These are phyloP conservation scores for Graphilbum fragrans DNA, from an alignment of 2,329 filamentous ascomycete genomes.

Conservation along the genomic window DNA sequence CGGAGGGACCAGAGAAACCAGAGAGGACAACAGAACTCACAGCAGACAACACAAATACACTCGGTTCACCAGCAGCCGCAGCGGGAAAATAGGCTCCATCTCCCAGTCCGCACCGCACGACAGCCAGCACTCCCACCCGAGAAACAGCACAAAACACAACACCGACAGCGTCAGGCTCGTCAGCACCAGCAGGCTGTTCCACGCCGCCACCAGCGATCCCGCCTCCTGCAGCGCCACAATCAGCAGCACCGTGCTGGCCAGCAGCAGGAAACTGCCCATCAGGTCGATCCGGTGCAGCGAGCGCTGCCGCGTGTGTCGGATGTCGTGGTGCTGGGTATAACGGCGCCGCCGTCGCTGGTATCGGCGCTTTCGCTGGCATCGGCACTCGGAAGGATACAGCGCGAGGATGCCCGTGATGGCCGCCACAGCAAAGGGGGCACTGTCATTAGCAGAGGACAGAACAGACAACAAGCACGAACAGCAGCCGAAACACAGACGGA, in stretches of 20 bases:
- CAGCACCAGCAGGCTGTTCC: conserved; percentile 40
- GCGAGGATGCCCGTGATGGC: conserved; percentile 33
- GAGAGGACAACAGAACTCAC: conserved; percentile 17
- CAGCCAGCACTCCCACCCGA: conserved; percentile 38
- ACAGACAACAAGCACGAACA: neutral
- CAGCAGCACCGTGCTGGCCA: conserved; percentile 38
- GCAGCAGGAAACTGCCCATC: conserved; percentile 26
- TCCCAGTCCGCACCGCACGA: conserved; percentile 19
- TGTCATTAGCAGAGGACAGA: neutral
- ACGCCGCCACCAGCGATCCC: conserved; percentile 36
- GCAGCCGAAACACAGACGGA: too few species aligned
- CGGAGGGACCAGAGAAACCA: too few species aligned
- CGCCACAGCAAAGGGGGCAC: conserved; percentile 11
- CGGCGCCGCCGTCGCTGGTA: neutral
- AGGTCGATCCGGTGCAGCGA: conserved; percentile 10
- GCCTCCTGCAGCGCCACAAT: conserved; percentile 46
- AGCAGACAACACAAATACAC: conserved; percentile 38
- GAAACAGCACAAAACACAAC: conserved; percentile 34
- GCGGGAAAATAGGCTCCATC: conserved; percentile 44
- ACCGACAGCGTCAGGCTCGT: conserved; percentile 32
- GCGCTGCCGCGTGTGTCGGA: neutral
- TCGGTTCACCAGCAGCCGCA: conserved; percentile 31
- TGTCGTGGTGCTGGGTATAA: too few species aligned
- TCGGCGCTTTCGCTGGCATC: neutral
- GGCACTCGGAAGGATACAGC: conserved; percentile 16